Evolutionary conservation across 805 yeast genomes (phyloP), one percentile per base, ranked within the genome.

Genomic region (Pichia thaimueangensis): DNA sequence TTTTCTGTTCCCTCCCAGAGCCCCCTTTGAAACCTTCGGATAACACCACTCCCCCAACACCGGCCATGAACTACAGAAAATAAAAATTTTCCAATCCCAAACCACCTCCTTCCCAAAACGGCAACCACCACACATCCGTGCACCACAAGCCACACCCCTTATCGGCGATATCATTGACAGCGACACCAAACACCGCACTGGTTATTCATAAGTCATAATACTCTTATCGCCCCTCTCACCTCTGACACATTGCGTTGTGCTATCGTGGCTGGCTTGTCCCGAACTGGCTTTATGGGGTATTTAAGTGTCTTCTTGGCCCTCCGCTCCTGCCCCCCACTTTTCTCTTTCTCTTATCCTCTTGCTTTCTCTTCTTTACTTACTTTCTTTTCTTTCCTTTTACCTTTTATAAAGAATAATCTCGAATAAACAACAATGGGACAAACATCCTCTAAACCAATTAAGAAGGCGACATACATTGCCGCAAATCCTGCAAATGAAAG

Each of bases 401-500:
- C 29, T n/a, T 16, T 29, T 12, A 7, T 10, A 29, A 16, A 29
- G 11, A 29, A 29, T 12, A 29, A 29, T 7, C 31, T 30, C 21
- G 17, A n/a, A n/a, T n/a, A n/a, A n/a, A n/a, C 9, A 4, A 19
- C 19, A 5, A 41, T 35, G 46, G 43, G 37, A 21, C 42, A 43
- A 23, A 24, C 24, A 8, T 20, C 27, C 17, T 38, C 42, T 6
- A 39, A 39, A 29, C n/a, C n/a, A n/a, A 4, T 17, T 3, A 19
- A 7, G 2, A 39, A 34, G 7, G 23, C 43, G n/a, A 43, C 39
- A 4, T 43, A 43, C 17, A 31, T 43, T 2, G 24, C 37, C n/a
- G 41, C 46, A 7, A 11, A 17, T 8, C 35, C 39, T n/a, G 30
- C 35, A 2, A 25, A 17, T 22, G 41, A 50, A 7, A 58, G 51